Base-by-base conservation (phyloP, 306 rosid species). In the Acacia confusa region DNA sequence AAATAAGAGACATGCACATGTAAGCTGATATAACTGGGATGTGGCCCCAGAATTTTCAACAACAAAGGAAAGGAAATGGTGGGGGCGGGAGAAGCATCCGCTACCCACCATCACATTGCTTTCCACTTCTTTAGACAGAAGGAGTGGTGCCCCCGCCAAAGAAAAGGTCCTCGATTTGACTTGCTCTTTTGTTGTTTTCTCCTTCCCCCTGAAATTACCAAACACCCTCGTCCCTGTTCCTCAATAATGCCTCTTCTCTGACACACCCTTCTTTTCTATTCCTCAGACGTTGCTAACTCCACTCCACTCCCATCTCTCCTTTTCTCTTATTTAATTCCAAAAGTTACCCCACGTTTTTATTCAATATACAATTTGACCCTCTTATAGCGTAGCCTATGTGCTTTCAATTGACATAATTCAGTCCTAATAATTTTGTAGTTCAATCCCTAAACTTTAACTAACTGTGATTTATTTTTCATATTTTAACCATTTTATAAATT, bases 131-230 rank as follows among this genome's bases (percentile, higher is more conserved):
- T 72, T 86, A 45, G 6, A 70, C 7, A 7, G n/a, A 48, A 48
- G 20, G 55, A 48, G 27, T 25, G 36, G 73, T 67, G 60, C 11
- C 72, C 84, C 80, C 79, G 65, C 72, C n/a, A n/a, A n/a, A 1
- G 11, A 45, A 67, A 48, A 74, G 38, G 93, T 84, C 9, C 20
- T 66, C 40, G 97, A 94, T 92, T 85, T 87, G 94, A 89, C 88
- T 20, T 76, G 76, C 82, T 79, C n/a, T 52, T 90, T 90, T 90
- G 97, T 90, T 48, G 20, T 91, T 41, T 75, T 11, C 13, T 25
- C 14, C 19, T 25, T 83, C 89, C 19, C 85, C 71, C 45, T 41
- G 76, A 38, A 70, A 79, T 72, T 72, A 86, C 78, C 87, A 73
- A 74, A 65, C 83, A 74, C n/a, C 20, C 55, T 40, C 52, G n/a